phyloP scores from a whole-genome alignment of 2,329 filamentous ascomycete species.

The Aspergillus sergii region DNA sequence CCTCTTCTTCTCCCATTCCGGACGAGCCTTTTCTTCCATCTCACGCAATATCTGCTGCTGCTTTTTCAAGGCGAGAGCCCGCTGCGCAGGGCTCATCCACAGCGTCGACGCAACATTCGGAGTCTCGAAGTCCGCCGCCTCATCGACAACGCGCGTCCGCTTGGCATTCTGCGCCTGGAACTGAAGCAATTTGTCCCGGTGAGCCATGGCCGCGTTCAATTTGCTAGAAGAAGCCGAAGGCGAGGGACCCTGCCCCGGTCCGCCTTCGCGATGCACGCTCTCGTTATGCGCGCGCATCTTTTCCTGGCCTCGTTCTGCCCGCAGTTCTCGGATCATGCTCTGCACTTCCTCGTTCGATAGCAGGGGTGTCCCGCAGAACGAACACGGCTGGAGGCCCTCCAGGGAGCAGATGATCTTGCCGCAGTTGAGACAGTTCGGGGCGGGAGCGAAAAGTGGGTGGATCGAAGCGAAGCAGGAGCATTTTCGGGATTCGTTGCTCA shows the following conservation, averaged over 20 bases:
- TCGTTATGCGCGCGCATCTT: constrained; percentile 79
- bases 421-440: constrained; percentile 88
- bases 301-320: constrained; percentile 83
- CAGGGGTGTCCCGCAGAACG: constrained; percentile 78
- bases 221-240: constrained; percentile 49
- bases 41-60: constrained; percentile 83
- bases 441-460: constrained; percentile 85
- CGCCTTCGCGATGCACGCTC: constrained; percentile 39
- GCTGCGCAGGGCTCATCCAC: constrained; percentile 82
- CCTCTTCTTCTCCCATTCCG: constrained; percentile 85
- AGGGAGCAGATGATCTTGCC: constrained; percentile 95
- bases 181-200: constrained; percentile 76
- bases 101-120: constrained; percentile 66
- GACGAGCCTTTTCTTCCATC: constrained; percentile 81
- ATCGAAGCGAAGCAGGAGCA: constrained; percentile 88
- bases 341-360: constrained; percentile 75
- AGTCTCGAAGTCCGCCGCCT: constrained; percentile 74
- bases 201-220: constrained; percentile 70
- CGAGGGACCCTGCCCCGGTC: constrained; percentile 27
- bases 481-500: constrained; percentile 61
- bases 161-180: constrained; percentile 86
- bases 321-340: constrained; percentile 79
- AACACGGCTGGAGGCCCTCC: constrained; percentile 91
- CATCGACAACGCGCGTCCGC: constrained; percentile 82
- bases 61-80: constrained; percentile 78